These are phyloP conservation scores for Aspergillus thermomutatus DNA, from an alignment of 2,329 filamentous ascomycete genomes.

Conservation along the genomic window DNA sequence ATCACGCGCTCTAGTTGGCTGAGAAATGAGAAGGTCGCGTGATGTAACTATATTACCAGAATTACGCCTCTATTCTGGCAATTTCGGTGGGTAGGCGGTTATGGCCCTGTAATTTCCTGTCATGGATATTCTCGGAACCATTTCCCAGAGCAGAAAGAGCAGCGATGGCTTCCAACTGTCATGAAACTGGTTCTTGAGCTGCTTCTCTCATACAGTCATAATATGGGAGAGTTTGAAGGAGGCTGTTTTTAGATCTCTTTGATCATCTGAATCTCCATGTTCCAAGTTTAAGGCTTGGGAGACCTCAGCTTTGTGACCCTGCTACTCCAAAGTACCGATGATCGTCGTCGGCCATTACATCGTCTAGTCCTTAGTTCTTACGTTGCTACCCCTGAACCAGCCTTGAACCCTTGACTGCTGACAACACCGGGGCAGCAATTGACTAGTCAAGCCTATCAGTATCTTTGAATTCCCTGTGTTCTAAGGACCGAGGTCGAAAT, in stretches of 20 bases:
- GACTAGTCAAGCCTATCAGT: background rate
- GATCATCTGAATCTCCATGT: background rate
- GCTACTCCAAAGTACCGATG: slow-evolving; percentile 6
- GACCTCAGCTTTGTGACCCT: slow-evolving; percentile 13
- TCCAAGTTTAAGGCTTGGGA: slow-evolving; percentile 6
- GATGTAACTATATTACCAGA: slow-evolving; percentile 31
- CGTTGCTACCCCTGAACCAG: slow-evolving; percentile 19
- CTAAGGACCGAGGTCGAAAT: slow-evolving; percentile 19
- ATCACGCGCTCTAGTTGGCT: slow-evolving; percentile 1
- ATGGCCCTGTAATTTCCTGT: slow-evolving; percentile 7
- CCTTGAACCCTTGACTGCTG: background rate
- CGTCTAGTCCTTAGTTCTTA: background rate
- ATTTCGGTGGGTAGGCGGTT: background rate
- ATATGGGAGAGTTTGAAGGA: background rate
- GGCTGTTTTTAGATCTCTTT: background rate
- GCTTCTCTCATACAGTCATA: background rate
- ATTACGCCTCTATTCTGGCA: slow-evolving; percentile 14
- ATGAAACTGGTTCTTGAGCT: background rate
- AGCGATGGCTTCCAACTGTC: background rate
- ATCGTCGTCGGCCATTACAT: slow-evolving; percentile 10
- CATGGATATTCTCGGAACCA: slow-evolving; percentile 15
- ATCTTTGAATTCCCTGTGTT: background rate
- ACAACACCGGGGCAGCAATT: background rate
- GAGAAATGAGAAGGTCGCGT: slow-evolving; percentile 24
- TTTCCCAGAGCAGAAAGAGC: slow-evolving; percentile 11